These are phyloP conservation scores for Elaeis guineensis DNA, from an alignment of 176 grass and related monocot species.

Conservation along the genomic window DNA sequence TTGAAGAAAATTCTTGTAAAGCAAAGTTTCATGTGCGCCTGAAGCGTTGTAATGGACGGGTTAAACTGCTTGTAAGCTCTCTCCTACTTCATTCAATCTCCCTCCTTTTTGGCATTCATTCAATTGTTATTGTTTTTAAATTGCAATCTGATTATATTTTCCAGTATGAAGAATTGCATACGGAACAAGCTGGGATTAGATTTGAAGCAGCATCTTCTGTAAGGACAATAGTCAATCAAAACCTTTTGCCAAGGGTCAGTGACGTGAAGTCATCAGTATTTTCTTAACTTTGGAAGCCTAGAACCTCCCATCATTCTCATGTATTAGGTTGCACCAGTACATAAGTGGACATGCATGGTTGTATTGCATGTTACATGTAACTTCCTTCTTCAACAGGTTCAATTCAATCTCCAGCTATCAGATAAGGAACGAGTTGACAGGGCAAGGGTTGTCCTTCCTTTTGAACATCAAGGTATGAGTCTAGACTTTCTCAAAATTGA, in stretches of 20 bases:
- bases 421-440: constrained; percentile 72
- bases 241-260: constrained; percentile 76
- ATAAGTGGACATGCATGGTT: no score
- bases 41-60: constrained; percentile 75
- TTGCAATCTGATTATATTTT: background rate
- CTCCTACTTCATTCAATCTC: background rate
- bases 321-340: no score
- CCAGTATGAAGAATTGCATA: constrained; percentile 53
- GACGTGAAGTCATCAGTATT: background rate
- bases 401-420: constrained; percentile 91
- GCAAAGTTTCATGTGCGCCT: constrained; percentile 60
- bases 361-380: background rate
- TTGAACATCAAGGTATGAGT: constrained; percentile 79
- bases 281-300: background rate
- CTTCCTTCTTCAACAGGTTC: constrained; percentile 48
- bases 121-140: no score
- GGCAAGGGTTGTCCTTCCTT: constrained; percentile 90
- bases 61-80: constrained; percentile 69
- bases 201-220: constrained; percentile 45
- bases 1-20: constrained; percentile 61
- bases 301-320: background rate
- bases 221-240: constrained; percentile 50
- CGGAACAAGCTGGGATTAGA: constrained; percentile 56
- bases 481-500: background rate
- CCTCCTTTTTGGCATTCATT: background rate